Evolutionary conservation across 306 rosid genomes (phyloP), one percentile per base, ranked within the genome.

Genomic region (Oemleria cerasiformis): DNA sequence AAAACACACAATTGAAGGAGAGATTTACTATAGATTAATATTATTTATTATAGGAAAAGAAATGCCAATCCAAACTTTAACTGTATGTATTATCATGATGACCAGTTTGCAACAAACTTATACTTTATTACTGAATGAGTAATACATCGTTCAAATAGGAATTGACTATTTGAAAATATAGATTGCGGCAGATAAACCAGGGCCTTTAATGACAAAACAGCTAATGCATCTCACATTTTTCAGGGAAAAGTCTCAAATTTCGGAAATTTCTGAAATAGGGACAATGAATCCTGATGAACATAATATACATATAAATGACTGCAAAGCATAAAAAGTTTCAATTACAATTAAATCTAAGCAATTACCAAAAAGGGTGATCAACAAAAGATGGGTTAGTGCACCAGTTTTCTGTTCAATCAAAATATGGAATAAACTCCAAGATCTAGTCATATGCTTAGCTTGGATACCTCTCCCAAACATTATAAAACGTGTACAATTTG

Each of bases 1-100:
- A 83, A 81, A 77, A 83, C 36, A 45, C 13, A 39, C 53, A 36
- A 74, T 50, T 62, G 44, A 75, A 57, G 19, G 45, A 30, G 36
- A 76, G 25, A 66, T 15, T 13, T 56, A 9, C 23, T n/a, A 9
- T 10, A 25, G 15, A 14, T 11, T 19, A 69, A 45, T 23, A 30
- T 20, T 14, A 48, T 23, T 15, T 65, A 65, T 67, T 48, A 34
- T 10, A 50, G 60, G 25, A 42, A 39, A 4, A 5, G n/a, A 41
- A 64, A 64, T 9, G 8, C 45, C n/a, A 56, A 58, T 58, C 3
- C 25, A 19, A 67, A 50, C 30, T 50, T 51, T 38, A 38, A 61
- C 13, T 34, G 45, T 39, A 61, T 8, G 45, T 34, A 7, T 36
- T 36, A 61, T 11, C 8, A 10, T 34, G 44, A 36, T 61, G 44